Evolutionary conservation across 139 green algal species (phyloP).

Genomic region (Diplosphaera chodatii): DNA sequence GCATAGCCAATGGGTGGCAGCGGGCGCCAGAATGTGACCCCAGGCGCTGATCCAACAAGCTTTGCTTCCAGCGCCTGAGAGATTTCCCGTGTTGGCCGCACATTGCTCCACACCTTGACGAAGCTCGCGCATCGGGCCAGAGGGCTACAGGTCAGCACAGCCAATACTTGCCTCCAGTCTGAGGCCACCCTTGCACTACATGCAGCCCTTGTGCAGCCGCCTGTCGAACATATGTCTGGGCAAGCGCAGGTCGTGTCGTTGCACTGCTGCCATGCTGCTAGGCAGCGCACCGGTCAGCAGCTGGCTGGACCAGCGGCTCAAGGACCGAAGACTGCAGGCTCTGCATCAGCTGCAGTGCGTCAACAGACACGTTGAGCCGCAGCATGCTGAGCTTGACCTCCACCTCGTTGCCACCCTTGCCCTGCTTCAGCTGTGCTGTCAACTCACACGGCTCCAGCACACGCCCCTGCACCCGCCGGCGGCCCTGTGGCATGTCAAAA

Average conservation of each 20-base stretch:
- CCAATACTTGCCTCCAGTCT: too few species aligned
- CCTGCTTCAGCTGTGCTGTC: conserved; percentile 23
- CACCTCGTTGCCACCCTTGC: conserved; percentile 22
- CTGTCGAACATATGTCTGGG: not conserved
- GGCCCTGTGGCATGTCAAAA: too few species aligned
- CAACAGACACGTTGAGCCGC: conserved; percentile 53
- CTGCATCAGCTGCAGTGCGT: conserved; percentile 52
- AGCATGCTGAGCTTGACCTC: conserved; percentile 42
- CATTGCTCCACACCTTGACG: conserved; percentile 56
- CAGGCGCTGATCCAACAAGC: conserved; percentile 30
- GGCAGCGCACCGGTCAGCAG: conserved; percentile 29
- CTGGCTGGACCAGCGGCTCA: conserved; percentile 46
- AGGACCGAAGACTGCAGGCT: conserved; percentile 32
- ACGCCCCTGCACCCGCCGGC: conserved; percentile 14
- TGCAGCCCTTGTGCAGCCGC: too few species aligned
- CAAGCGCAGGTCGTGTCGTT: conserved; percentile 15
- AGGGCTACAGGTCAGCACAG: too few species aligned
- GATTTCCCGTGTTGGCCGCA: not conserved
- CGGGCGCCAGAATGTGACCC: conserved; percentile 77
- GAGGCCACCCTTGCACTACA: too few species aligned
- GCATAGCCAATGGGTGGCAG: conserved; percentile 66
- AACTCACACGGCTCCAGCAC: conserved; percentile 51
- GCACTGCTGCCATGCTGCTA: too few species aligned
- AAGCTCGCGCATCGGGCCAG: conserved; percentile 50
- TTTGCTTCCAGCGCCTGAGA: conserved; percentile 16